Conservation (phyloP, 345 rosid genomes). For the Noccaea caerulescens region DNA sequence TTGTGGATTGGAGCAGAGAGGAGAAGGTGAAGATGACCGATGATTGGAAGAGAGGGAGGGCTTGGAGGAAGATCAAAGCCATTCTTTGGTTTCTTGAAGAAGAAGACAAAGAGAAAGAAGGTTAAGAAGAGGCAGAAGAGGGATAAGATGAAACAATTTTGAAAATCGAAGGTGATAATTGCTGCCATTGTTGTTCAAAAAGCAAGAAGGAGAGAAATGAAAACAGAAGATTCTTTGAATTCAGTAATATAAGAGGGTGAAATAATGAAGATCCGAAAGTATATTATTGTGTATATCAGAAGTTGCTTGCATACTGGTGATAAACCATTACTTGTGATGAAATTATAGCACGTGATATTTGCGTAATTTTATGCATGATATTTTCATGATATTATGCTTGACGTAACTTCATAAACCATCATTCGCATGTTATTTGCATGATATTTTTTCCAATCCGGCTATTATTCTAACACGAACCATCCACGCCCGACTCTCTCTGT, state of each 20-base stretch:
- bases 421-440: background rate
- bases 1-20: conserved; percentile 11
- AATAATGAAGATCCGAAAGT: no score
- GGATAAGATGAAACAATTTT: conserved; percentile 2
- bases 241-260: no score
- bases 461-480: no score
- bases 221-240: no score
- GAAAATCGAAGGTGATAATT: background rate
- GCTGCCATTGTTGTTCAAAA: background rate
- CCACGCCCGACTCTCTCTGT: no score
- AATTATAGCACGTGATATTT: background rate
- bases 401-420: background rate
- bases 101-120: conserved; percentile 2
- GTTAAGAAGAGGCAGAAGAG: conserved; percentile 2
- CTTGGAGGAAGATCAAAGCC: conserved; percentile 15
- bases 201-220: background rate
- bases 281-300: no score
- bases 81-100: conserved; percentile 14
- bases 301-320: no score
- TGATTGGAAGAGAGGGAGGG: conserved; percentile 21
- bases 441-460: no score
- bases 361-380: background rate
- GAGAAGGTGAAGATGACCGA: conserved; percentile 19
- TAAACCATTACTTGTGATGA: no score
- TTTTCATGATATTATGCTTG: background rate